phyloP scores from a whole-genome alignment of 2,329 filamentous ascomycete species.

The Ceratocystis destructans region DNA sequence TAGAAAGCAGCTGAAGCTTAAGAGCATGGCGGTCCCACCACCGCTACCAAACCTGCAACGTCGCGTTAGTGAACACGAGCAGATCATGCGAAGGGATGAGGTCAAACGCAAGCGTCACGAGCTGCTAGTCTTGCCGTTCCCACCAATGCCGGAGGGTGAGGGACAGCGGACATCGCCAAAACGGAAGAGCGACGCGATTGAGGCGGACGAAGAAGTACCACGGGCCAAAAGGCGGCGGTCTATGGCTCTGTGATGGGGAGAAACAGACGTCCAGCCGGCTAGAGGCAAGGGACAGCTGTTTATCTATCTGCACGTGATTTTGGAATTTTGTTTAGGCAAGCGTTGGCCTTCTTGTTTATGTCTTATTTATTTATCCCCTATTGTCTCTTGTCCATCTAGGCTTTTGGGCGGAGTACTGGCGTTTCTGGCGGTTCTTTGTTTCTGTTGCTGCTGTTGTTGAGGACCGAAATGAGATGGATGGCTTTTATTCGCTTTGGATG shows the following conservation, averaged over 20 bases:
- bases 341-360: background rate
- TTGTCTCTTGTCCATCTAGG: too few relatives aligned
- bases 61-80: background rate
- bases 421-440: background rate
- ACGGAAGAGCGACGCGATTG: background rate
- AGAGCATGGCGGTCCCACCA: background rate
- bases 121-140: conserved; percentile 30
- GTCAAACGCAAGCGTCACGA: conserved; percentile 4
- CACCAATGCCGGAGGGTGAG: conserved; percentile 27
- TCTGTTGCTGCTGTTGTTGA: background rate
- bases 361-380: background rate
- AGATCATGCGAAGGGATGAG: conserved; percentile 3
- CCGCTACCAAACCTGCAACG: background rate
- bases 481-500: background rate
- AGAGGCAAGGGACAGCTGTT: too few relatives aligned
- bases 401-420: background rate
- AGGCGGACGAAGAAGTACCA: background rate
- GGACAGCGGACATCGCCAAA: background rate
- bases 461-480: background rate
- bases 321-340: background rate
- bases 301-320: background rate
- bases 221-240: conserved; percentile 7
- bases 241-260: conserved; percentile 5
- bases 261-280: too few relatives aligned
- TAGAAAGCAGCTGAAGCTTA: conserved; percentile 6